A percentile compares a stretch with the other conserved stretches of the same genome.
Evolutionary conservation across 306 rosid species (phyloP).

Genomic region (Sesbania bispinosa): DNA sequence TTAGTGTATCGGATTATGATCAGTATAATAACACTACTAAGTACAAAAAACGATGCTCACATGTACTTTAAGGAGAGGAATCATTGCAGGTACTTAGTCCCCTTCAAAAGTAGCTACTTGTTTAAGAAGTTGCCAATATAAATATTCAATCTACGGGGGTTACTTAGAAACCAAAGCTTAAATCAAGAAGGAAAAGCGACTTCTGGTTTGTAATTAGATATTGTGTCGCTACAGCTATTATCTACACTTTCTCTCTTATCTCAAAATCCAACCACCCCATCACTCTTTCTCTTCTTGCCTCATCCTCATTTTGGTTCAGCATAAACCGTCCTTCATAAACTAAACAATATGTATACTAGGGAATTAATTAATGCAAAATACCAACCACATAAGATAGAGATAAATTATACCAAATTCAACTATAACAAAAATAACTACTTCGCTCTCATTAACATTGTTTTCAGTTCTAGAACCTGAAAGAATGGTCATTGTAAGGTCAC

Average conservation of each 20-base stretch:
- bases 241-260: conserved; percentile 11
- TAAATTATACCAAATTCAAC: background rate
- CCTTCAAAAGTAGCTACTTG: conserved; percentile 36
- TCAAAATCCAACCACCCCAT: conserved; percentile 35
- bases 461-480: background rate
- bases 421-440: background rate
- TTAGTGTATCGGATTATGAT: too few relatives aligned
- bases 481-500: conserved; percentile 40
- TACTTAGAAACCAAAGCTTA: conserved; percentile 44
- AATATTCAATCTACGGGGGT: conserved; percentile 27
- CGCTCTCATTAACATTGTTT: background rate
- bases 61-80: background rate
- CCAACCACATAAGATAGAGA: conserved; percentile 3
- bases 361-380: background rate
- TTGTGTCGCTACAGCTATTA: conserved; percentile 32
- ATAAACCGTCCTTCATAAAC: background rate
- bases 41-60: background rate
- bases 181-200: conserved; percentile 60
- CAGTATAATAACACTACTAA: background rate
- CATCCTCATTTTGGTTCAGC: background rate
- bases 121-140: conserved; percentile 24
- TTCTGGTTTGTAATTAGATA: conserved; percentile 52
- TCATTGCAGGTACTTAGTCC: conserved; percentile 41
- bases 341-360: background rate
- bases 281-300: background rate